phyloP scores from a whole-genome alignment of 139 green algal species.

The Chlamydomonas sphaeroides region DNA sequence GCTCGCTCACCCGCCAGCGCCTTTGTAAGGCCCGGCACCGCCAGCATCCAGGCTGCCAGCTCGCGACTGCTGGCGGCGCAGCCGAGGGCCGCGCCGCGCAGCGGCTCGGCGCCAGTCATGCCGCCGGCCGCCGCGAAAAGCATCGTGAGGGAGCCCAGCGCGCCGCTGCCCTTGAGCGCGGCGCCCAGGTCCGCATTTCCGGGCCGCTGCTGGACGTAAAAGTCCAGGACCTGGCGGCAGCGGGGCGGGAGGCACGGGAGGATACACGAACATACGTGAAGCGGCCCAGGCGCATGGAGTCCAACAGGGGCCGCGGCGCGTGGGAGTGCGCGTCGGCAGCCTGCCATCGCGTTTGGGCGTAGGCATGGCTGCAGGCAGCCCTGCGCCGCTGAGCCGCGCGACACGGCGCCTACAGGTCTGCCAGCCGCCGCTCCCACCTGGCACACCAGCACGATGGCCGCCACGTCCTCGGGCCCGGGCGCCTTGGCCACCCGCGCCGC shows the following conservation, averaged over 20 bases:
- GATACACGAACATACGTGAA: too few relatives aligned
- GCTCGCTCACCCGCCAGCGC: slow-evolving; percentile 31
- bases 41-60: slow-evolving; percentile 45
- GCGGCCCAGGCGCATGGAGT: too few relatives aligned
- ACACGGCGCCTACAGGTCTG: too few relatives aligned
- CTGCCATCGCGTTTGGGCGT: too few relatives aligned
- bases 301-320: too few relatives aligned
- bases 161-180: slow-evolving; percentile 37
- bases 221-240: slow-evolving; percentile 37
- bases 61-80: slow-evolving; percentile 29
- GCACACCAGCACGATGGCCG: slow-evolving; percentile 43
- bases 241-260: too few relatives aligned
- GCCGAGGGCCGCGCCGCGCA: slow-evolving; percentile 50
- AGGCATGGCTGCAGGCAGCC: too few relatives aligned
- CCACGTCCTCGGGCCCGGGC: slow-evolving; percentile 29
- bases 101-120: slow-evolving; percentile 34
- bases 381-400: not conserved
- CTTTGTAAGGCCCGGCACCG: slow-evolving; percentile 40
- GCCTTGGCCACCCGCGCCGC: not conserved
- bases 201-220: slow-evolving; percentile 47
- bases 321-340: not conserved
- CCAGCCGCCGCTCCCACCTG: slow-evolving; percentile 10
- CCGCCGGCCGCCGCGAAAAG: slow-evolving; percentile 22
- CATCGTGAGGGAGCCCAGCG: slow-evolving; percentile 38
- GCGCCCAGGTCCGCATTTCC: slow-evolving; percentile 31